These are phyloP conservation scores for Puccinia horiana DNA, from an alignment of 1,284 basidiomycete genomes.

Conservation along the genomic window DNA sequence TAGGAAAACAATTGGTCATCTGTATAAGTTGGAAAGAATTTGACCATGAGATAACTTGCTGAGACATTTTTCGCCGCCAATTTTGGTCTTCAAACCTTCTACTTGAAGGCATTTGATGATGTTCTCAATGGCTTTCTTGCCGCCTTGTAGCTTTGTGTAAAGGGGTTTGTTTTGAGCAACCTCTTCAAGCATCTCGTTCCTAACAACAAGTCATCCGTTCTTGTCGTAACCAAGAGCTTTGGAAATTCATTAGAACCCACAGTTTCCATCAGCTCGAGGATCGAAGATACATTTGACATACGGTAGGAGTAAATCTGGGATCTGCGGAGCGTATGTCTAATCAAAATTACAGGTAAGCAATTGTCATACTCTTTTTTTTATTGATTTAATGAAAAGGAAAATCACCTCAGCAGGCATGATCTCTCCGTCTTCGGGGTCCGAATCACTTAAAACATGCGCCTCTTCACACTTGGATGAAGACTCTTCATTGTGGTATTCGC, in stretches of 20 bases:
- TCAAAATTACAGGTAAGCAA: not conserved
- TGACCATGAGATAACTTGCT: slow-evolving; percentile 13
- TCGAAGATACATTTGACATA: not conserved
- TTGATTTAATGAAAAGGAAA: too few relatives aligned
- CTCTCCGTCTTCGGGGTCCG: too few relatives aligned
- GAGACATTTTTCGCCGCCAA: not conserved
- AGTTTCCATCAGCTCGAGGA: slow-evolving; percentile 2
- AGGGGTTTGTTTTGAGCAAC: not conserved
- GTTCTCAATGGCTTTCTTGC: not conserved
- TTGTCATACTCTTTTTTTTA: too few relatives aligned
- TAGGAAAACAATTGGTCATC: not conserved
- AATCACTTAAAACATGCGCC: too few relatives aligned
- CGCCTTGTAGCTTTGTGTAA: not conserved
- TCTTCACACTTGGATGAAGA: too few relatives aligned
- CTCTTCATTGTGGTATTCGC: too few relatives aligned
- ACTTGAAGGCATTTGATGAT: not conserved
- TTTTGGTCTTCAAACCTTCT: not conserved
- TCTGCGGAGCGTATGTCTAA: not conserved
- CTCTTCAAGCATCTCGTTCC: not conserved
- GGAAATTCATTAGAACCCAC: not conserved
- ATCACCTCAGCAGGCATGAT: too few relatives aligned
- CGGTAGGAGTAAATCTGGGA: not conserved
- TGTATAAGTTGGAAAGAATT: not conserved
- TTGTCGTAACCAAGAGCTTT: slow-evolving; percentile 8
- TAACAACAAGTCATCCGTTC: not conserved